phyloP scores from a whole-genome alignment of 2,329 filamentous ascomycete species.

The Trichoderma breve region DNA sequence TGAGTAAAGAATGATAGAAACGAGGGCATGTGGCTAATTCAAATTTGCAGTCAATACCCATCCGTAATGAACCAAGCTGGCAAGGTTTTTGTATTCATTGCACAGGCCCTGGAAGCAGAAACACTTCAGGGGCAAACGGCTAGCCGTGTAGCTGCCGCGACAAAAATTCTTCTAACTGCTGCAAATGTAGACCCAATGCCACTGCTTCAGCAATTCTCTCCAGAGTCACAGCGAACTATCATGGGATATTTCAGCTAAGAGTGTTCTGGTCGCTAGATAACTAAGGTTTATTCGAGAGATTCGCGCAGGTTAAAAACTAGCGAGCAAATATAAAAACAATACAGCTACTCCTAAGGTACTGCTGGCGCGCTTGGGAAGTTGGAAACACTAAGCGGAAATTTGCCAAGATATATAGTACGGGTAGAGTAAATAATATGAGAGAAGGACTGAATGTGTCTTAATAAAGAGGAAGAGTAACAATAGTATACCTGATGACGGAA shows the following conservation, averaged over 20 bases:
- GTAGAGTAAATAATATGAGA: conserved; percentile 1
- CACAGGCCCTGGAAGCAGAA: conserved; percentile 85
- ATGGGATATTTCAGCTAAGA: conserved; percentile 72
- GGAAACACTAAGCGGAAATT: neutral
- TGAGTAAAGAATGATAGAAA: neutral
- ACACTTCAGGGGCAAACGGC: conserved; percentile 84
- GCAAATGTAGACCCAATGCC: conserved; percentile 74
- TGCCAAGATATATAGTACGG: neutral
- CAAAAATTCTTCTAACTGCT: conserved; percentile 72
- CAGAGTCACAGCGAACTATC: conserved; percentile 77
- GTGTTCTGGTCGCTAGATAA: neutral
- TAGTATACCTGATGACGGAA: neutral
- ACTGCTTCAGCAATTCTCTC: conserved; percentile 70
- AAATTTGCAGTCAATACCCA: conserved; percentile 70
- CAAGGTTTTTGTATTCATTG: conserved; percentile 81
- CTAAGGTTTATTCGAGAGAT: conserved; percentile 2
- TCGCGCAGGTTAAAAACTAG: neutral
- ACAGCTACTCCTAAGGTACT: neutral
- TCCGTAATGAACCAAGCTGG: conserved; percentile 73
- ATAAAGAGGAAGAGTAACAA: neutral
- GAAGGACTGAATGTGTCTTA: neutral
- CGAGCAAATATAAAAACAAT: neutral
- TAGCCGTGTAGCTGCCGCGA: conserved; percentile 70
- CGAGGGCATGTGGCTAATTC: conserved; percentile 28
- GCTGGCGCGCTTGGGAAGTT: conserved; percentile 5